These are phyloP conservation scores for Colletotrichum sp. DNA, from an alignment of 2,329 filamentous ascomycete genomes.

Conservation along the genomic window DNA sequence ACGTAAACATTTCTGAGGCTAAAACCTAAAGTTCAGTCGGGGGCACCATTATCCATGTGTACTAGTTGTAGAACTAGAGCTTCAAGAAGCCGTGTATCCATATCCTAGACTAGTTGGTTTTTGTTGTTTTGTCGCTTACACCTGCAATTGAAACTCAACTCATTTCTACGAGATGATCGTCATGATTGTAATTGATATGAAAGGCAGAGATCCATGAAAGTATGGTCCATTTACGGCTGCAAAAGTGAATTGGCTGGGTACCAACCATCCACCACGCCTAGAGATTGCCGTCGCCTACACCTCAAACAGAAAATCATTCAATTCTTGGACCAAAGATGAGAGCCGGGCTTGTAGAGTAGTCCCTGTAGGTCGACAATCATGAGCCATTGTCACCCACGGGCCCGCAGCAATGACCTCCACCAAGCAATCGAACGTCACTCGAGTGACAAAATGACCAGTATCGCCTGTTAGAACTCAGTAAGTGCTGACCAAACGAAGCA, in stretches of 20 bases:
- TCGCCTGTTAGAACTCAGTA: not conserved
- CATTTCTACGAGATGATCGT: not conserved
- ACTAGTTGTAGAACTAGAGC: not conserved
- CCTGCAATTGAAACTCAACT: not conserved
- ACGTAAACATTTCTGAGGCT: not conserved
- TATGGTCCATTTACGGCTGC: no score
- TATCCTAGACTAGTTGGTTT: not conserved
- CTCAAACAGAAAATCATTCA: no score
- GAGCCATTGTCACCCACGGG: not conserved
- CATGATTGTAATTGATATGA: not conserved
- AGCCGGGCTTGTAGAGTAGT: not conserved
- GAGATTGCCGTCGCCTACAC: not conserved
- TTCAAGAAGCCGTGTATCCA: not conserved
- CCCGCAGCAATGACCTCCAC: not conserved
- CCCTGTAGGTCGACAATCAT: not conserved
- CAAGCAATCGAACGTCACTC: not conserved
- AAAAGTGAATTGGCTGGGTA: not conserved
- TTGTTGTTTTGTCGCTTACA: not conserved
- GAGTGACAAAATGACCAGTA: not conserved
- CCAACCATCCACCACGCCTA: not conserved
- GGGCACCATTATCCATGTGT: not conserved
- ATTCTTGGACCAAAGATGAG: not conserved
- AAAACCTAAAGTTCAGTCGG: not conserved
- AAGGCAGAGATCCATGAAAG: no score
- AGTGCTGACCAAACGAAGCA: not conserved